A percentile compares a stretch with the other conserved stretches of the same genome.
phyloP scores from a whole-genome alignment of 2,329 filamentous ascomycete genomes.

The Polytolypa hystricis region DNA sequence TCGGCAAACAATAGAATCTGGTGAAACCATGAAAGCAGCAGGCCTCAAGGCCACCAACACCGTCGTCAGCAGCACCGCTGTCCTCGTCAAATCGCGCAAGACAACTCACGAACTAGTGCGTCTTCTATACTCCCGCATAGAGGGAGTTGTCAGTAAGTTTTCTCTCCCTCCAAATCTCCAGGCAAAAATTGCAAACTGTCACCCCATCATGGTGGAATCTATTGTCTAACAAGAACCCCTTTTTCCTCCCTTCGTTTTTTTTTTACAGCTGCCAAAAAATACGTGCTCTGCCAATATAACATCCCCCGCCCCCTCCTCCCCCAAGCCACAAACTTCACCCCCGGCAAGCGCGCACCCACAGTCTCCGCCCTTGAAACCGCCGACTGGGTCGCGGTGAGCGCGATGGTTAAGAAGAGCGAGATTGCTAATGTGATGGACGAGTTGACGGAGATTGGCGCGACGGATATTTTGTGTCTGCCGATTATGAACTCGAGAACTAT shows the following conservation, averaged over 20 bases:
- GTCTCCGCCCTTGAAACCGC: constrained; percentile 80
- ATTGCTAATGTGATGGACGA: constrained; percentile 83
- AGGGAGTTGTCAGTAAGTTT: constrained; percentile 68
- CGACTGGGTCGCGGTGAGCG: constrained; percentile 86
- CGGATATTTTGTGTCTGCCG: constrained; percentile 74
- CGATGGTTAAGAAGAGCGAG: constrained; percentile 83
- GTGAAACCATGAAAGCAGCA: constrained; percentile 94
- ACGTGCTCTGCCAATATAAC: constrained; percentile 95
- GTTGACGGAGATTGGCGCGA: constrained; percentile 62
- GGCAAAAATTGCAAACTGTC: too few species aligned
- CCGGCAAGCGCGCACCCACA: constrained; percentile 86
- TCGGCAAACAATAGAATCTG: constrained; percentile 78
- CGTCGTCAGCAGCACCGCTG: constrained; percentile 74
- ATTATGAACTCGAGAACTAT: constrained; percentile 73
- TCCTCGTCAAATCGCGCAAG: constrained; percentile 81
- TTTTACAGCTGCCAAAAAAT: constrained; percentile 64
- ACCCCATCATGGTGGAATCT: too few species aligned
- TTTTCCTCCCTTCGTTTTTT: not conserved
- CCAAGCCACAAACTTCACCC: constrained; percentile 65
- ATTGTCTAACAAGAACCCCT: too few species aligned
- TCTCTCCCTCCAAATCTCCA: not conserved
- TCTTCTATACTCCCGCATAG: constrained; percentile 74
- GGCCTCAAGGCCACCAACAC: constrained; percentile 91
- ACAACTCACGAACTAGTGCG: constrained; percentile 74
- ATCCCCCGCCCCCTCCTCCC: constrained; percentile 59